Base-by-base conservation (phyloP, 257 asterid species). In the Anisodus acutangulus region DNA sequence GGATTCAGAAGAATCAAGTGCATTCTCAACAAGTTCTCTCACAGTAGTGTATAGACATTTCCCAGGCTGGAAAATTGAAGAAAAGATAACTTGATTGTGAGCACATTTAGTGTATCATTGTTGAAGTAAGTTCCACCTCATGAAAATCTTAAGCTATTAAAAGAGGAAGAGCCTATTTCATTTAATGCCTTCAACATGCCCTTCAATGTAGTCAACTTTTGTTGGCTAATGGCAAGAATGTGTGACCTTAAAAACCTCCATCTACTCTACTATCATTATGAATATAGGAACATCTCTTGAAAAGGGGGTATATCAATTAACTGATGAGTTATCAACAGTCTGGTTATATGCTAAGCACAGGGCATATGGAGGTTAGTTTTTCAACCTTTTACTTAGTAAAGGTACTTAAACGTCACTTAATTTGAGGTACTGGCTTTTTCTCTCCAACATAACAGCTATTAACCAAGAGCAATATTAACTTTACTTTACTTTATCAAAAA, bases 1-100 rank as follows among this genome's bases (percentile, higher is more conserved):
- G 54, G 98, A 90, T 88, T 95, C 98, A 19, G 98, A 96, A 82
- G 98, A 95, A 88, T 95, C 98, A 83, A 95, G 98, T 9, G 98
- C 94, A 93, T 95, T 95, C 86, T 95, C 98, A 84, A 95, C 98
- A 83, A 95, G 98, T 90, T 95, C 98, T 84, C 98, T 87, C 70
- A 95, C 98, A 67, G 98, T 95, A 83, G 98, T 95, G 87, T 95
- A 95, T 82, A 95, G 87, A 83, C 91, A 87, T 87, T 95, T 95
- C 83, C 98, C 98, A 31, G 98, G 98, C 98, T 93, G 92, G 63
- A 72, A 84, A 58, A 39, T 22, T 35, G 79, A 86, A 51, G 26
- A 83, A 82, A 84, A 53, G 5, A 79, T 2, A 68, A 47, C 74
- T 79, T 12, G 83, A 51, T 41, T 49, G 8, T 69, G 8, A 4